A percentile compares a stretch with the other conserved stretches of the same genome.
Conservation (phyloP, 1,284 basidiomycete genomes). For the Trametes pubescens region DNA sequence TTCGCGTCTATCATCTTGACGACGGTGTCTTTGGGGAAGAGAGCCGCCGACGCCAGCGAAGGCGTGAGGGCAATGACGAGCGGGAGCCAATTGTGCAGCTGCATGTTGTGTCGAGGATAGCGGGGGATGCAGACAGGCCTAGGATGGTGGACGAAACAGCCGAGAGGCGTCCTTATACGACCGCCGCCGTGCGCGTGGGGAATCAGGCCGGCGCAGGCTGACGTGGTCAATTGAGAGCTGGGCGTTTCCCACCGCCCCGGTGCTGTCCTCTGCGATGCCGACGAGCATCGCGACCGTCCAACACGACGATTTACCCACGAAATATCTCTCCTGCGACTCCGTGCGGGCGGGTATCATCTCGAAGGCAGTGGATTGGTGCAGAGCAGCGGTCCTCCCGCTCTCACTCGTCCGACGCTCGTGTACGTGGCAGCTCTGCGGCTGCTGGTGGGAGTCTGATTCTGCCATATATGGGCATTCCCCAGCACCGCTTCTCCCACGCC, state of each 20-base stretch:
- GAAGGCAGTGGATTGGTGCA: conserved; percentile 18
- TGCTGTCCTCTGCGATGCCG: conserved; percentile 33
- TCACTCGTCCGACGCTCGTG: conserved; percentile 23
- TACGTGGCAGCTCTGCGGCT: conserved; percentile 22
- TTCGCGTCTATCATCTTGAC: conserved; percentile 83
- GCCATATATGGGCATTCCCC: background rate
- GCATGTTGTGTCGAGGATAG: conserved; percentile 30
- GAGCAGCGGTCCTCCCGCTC: conserved; percentile 13
- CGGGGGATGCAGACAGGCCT: conserved; percentile 4
- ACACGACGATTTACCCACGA: conserved; percentile 33
- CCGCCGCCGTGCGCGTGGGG: conserved; percentile 32
- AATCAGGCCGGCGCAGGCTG: conserved; percentile 35
- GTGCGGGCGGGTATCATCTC: conserved; percentile 20
- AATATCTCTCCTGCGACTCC: conserved; percentile 33
- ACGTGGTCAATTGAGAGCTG: conserved; percentile 39
- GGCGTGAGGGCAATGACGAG: conserved; percentile 52
- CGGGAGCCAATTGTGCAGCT: conserved; percentile 42
- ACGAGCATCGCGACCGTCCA: conserved; percentile 27
- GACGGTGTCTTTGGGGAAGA: conserved; percentile 74
- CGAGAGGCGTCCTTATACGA: conserved; percentile 34
- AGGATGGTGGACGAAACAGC: conserved; percentile 16
- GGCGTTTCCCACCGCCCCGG: conserved; percentile 40
- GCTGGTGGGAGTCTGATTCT: conserved; percentile 17
- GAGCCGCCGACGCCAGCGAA: conserved; percentile 68
- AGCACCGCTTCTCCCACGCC: conserved; percentile 6